Conservation (phyloP, 352 stramenopile species). For the Pythium phragmitis region DNA sequence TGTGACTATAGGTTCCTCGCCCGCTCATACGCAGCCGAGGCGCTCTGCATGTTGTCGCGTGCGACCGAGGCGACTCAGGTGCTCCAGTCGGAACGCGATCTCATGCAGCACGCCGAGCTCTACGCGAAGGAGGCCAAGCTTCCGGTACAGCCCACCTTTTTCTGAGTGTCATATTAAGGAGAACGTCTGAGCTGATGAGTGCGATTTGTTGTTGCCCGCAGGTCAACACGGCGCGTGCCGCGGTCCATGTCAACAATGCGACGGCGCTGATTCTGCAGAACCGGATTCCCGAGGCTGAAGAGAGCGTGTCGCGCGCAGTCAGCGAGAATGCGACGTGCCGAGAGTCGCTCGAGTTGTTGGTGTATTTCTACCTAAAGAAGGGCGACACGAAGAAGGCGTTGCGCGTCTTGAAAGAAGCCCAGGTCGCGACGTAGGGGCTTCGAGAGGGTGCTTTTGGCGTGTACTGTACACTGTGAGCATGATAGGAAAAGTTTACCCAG, state of each 20-base stretch:
- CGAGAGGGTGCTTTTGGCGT: background rate
- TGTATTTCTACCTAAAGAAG: slow-evolving; percentile 89
- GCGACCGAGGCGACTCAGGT: slow-evolving; percentile 73
- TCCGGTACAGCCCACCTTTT: slow-evolving; percentile 34
- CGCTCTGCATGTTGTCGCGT: slow-evolving; percentile 85
- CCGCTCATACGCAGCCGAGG: slow-evolving; percentile 88
- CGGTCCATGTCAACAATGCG: slow-evolving; percentile 86
- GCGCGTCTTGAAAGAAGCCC: slow-evolving; percentile 84
- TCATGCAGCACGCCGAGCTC: slow-evolving; percentile 75
- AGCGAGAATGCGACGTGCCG: slow-evolving; percentile 79
- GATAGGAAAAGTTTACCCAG: slow-evolving; percentile 24
- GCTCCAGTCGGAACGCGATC: slow-evolving; percentile 69
- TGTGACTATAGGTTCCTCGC: slow-evolving; percentile 52
- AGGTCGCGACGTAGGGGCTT: slow-evolving; percentile 38
- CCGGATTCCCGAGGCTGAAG: slow-evolving; percentile 70
- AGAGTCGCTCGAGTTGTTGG: slow-evolving; percentile 82
- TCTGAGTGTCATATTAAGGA: background rate
- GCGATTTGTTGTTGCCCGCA: background rate
- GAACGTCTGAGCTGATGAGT: background rate
- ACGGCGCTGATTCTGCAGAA: slow-evolving; percentile 76
- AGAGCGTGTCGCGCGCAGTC: slow-evolving; percentile 82
- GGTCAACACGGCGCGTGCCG: slow-evolving; percentile 57
- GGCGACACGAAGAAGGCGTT: slow-evolving; percentile 86
- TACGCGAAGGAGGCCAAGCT: slow-evolving; percentile 79
- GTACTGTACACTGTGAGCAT: slow-evolving; percentile 28